These are phyloP conservation scores for Penicillium sp. DNA, from an alignment of 2,329 filamentous ascomycete genomes.

Conservation along the genomic window DNA sequence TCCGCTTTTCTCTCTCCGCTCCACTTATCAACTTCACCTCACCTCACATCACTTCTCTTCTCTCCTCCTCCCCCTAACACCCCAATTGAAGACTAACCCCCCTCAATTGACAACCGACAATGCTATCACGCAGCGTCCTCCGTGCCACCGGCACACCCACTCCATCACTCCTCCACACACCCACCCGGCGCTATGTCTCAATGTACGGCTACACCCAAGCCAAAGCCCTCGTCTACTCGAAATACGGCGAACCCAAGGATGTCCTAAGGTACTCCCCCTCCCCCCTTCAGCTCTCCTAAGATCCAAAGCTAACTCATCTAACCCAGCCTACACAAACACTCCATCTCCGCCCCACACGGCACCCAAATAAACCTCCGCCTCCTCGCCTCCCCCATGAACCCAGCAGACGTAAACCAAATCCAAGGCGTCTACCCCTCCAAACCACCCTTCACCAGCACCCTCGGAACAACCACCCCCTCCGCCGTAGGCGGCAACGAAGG, in stretches of 20 bases:
- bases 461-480: conserved; percentile 76
- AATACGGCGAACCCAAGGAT: conserved; percentile 55
- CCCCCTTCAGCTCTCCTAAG: not conserved
- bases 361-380: conserved; percentile 77
- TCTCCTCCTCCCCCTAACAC: not conserved
- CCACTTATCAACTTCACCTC: conserved; percentile 11
- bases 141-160: conserved; percentile 23
- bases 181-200: conserved; percentile 44
- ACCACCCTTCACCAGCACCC: conserved; percentile 72
- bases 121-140: conserved; percentile 34
- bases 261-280: conserved; percentile 43
- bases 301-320: not conserved
- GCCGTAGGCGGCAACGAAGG: conserved; percentile 76
- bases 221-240: conserved; percentile 53
- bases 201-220: conserved; percentile 56
- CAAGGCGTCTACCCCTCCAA: conserved; percentile 94
- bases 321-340: conserved; percentile 52
- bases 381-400: conserved; percentile 91
- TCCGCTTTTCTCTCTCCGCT: no score
- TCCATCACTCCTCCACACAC: conserved; percentile 15
- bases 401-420: conserved; percentile 96
- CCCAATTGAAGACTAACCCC: no score
- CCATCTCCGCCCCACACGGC: conserved; percentile 58
- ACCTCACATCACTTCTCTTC: conserved; percentile 7
- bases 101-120: not conserved